Conservation (phyloP, 106 monocot genomes). For the Alisma plantagoaquatica region DNA sequence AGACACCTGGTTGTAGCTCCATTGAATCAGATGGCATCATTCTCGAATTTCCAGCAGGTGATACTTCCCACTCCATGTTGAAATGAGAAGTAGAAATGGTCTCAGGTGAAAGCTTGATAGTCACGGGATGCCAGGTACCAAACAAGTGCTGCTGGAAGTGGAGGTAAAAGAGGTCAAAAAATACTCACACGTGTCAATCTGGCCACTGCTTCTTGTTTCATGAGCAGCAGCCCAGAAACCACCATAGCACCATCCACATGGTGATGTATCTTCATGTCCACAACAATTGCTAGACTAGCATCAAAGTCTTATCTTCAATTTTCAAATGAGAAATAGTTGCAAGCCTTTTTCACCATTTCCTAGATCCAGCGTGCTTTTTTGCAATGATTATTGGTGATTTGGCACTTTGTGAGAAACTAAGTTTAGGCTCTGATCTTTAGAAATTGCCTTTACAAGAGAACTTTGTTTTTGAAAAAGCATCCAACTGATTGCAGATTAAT, state of each 20-base stretch:
- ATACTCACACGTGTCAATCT: constrained; percentile 8
- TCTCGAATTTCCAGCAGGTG: constrained; percentile 22
- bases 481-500: no score
- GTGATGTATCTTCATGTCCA: constrained; percentile 17
- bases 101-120: constrained; percentile 5
- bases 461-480: no score
- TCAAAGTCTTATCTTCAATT: constrained; percentile 9
- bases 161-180: constrained; percentile 3
- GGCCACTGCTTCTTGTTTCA: constrained; percentile 11
- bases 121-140: constrained; percentile 11
- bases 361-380: constrained; percentile 7
- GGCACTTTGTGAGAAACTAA: no score
- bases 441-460: no score
- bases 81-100: constrained; percentile 9
- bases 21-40: constrained; percentile 12
- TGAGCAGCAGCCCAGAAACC: constrained; percentile 9
- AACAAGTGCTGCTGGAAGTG: constrained; percentile 10
- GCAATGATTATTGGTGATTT: constrained; percentile 17
- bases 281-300: constrained; percentile 9
- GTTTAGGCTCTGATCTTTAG: no score
- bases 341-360: constrained; percentile 12
- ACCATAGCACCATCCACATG: constrained; percentile 2
- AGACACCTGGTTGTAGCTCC: constrained; percentile 26
- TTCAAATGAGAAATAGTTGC: constrained; percentile 9
- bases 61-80: constrained; percentile 7